phyloP scores from a whole-genome alignment of 257 asterid species.

The Anisodus acutangulus region DNA sequence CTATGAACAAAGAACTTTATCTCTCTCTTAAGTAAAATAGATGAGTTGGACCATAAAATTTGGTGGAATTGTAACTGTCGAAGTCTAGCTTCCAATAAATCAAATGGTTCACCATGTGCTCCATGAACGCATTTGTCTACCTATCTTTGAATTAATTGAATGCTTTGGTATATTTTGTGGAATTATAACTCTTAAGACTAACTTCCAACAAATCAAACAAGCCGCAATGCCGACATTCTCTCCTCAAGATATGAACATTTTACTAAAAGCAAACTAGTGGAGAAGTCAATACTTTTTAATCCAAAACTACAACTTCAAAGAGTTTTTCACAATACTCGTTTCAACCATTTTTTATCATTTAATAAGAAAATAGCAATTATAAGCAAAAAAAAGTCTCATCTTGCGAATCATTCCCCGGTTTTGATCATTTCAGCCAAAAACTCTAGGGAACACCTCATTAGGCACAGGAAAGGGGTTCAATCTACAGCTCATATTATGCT shows the following conservation, averaged over 20 bases:
- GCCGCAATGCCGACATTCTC: not conserved
- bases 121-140: not conserved
- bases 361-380: not conserved
- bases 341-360: not conserved
- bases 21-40: not conserved
- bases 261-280: not conserved
- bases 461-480: not conserved
- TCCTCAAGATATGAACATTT: not conserved
- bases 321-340: too few species aligned
- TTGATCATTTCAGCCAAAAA: conserved; percentile 5
- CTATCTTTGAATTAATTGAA: not conserved
- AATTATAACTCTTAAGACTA: not conserved
- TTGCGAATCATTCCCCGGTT: not conserved
- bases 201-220: not conserved
- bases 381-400: not conserved
- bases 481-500: not conserved
- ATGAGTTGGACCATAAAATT: not conserved
- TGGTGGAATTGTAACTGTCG: not conserved
- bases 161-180: too few species aligned
- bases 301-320: not conserved
- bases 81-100: not conserved
- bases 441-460: not conserved
- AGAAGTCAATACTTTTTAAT: not conserved
- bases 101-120: not conserved
- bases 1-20: too few species aligned